Evolutionary conservation across 768 basidiomycete genomes (phyloP).

Genomic region (Asterophora lycoperdoides): DNA sequence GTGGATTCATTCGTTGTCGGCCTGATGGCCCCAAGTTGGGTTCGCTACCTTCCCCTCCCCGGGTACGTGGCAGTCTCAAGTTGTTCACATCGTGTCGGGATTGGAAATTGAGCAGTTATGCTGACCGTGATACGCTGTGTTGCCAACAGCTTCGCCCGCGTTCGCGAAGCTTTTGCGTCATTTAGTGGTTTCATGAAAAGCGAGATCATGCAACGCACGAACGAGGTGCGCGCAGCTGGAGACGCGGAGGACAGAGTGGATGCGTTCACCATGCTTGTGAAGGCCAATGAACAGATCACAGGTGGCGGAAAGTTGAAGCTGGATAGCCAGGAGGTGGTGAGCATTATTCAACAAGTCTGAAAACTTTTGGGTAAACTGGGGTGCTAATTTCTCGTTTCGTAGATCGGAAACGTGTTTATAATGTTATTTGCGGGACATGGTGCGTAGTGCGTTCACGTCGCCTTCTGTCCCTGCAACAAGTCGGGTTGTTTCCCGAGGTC

Average conservation of each 20-base stretch:
- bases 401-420: slow-evolving; percentile 52
- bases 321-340: slow-evolving; percentile 36
- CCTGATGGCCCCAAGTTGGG: slow-evolving; percentile 5
- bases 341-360: slow-evolving; percentile 8
- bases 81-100: too few species aligned
- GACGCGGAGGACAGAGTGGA: slow-evolving; percentile 19
- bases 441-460: slow-evolving; percentile 21
- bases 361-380: too few species aligned
- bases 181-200: slow-evolving; percentile 33
- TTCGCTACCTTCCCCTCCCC: slow-evolving; percentile 9
- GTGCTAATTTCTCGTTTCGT: neutral
- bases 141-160: slow-evolving; percentile 22
- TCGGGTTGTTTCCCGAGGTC: too few species aligned
- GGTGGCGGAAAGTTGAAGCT: slow-evolving; percentile 30
- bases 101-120: too few species aligned
- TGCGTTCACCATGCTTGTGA: slow-evolving; percentile 40
- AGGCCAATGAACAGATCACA: slow-evolving; percentile 40
- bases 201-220: slow-evolving; percentile 30
- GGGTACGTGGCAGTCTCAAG: slow-evolving; percentile 5
- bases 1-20: slow-evolving; percentile 20
- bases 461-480: too few species aligned
- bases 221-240: slow-evolving; percentile 17
- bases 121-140: too few species aligned
- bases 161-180: slow-evolving; percentile 24
- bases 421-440: slow-evolving; percentile 59